phyloP scores from a whole-genome alignment of 371 early-diverging fungal genomes.

The Apophysomyces variabilis region DNA sequence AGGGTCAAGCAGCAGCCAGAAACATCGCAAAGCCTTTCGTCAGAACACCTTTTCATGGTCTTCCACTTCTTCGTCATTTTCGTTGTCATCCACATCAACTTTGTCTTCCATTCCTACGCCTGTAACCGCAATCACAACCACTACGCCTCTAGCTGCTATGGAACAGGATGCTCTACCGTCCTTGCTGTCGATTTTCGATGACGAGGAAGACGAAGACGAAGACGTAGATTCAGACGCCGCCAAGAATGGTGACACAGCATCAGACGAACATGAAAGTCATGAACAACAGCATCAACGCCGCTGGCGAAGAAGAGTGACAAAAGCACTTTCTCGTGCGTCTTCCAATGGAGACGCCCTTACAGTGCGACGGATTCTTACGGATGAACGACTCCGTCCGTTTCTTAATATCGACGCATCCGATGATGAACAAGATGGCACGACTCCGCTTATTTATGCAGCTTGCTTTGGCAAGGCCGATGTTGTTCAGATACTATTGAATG shows the following conservation, averaged over 20 bases:
- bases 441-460: constrained; percentile 81
- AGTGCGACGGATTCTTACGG: constrained; percentile 69
- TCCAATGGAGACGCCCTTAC: constrained; percentile 93
- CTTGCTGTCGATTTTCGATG: not conserved
- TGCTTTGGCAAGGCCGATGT: constrained; percentile 80
- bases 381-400: constrained; percentile 55
- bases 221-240: constrained; percentile 11
- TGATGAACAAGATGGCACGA: constrained; percentile 69
- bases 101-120: constrained; percentile 16
- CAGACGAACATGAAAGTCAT: constrained; percentile 13
- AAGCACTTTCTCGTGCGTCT: constrained; percentile 55
- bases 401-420: constrained; percentile 78
- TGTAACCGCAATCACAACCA: constrained; percentile 13
- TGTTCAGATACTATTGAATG: constrained; percentile 63
- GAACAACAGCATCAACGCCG: constrained; percentile 24
- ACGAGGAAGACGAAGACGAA: constrained; percentile 16
- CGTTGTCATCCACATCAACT: constrained; percentile 6
- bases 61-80: constrained; percentile 16
- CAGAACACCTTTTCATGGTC: constrained; percentile 15
- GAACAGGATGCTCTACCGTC: not conserved
- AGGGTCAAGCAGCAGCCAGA: not conserved
- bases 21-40: constrained; percentile 1
- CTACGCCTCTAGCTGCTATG: constrained; percentile 4
- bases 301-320: constrained; percentile 27
- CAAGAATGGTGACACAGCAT: not conserved